A percentile compares a stretch with the other conserved stretches of the same genome.
These are phyloP conservation scores for Metarhizium brunneum DNA, from an alignment of 2,329 filamentous ascomycete genomes.

Conservation along the genomic window DNA sequence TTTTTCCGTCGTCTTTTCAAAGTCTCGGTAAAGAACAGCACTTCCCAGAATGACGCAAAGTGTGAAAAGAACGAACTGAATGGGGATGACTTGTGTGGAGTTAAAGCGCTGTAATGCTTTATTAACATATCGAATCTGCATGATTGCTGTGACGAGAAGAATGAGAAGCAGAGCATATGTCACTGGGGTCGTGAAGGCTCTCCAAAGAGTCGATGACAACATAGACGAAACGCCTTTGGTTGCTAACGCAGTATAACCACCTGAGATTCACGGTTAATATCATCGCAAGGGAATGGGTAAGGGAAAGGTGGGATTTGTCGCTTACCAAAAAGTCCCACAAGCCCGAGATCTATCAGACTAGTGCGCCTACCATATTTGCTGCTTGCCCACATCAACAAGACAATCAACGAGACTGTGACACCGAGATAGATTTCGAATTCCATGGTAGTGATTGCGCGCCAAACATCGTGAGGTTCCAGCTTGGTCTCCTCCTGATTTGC, in stretches of 20 bases:
- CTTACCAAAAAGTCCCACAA: constrained; percentile 87
- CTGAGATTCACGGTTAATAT: constrained; percentile 29
- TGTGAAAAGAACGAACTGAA: constrained; percentile 95
- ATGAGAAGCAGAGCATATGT: constrained; percentile 79
- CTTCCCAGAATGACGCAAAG: constrained; percentile 92
- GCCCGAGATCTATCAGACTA: constrained; percentile 83
- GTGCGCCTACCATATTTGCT: constrained; percentile 74
- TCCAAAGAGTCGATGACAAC: constrained; percentile 81
- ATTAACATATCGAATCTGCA: constrained; percentile 97
- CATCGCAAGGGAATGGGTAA: neutral
- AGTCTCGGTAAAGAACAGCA: constrained; percentile 88
- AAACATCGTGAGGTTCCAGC: constrained; percentile 82
- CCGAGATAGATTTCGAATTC: constrained; percentile 88
- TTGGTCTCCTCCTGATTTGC: constrained; percentile 85
- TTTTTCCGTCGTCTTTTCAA: constrained; percentile 67
- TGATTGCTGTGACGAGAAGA: constrained; percentile 74
- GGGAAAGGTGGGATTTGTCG: constrained; percentile 7
- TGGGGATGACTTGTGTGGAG: constrained; percentile 95
- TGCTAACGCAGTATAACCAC: constrained; percentile 90
- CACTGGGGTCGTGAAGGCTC: constrained; percentile 82
- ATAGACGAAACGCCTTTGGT: constrained; percentile 96
- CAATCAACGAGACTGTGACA: constrained; percentile 65
- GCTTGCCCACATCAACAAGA: constrained; percentile 72
- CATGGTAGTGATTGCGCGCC: constrained; percentile 75
- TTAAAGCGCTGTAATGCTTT: constrained; percentile 81